phyloP scores from a whole-genome alignment of 2,329 filamentous ascomycete species.

The Dendrostoma leiphaemia region DNA sequence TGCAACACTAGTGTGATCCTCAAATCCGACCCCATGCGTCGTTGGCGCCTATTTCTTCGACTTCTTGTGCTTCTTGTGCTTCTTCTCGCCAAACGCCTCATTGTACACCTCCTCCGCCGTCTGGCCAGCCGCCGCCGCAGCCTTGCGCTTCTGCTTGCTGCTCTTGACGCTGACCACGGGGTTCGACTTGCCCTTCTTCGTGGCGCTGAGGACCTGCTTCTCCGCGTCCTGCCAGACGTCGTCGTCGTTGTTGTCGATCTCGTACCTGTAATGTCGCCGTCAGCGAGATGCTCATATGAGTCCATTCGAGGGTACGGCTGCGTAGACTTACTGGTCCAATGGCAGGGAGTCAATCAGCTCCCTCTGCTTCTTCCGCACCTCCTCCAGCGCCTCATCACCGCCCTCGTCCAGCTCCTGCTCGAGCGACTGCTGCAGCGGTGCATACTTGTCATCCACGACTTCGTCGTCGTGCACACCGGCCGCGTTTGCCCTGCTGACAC shows the following conservation, averaged over 20 bases:
- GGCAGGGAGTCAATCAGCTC: conserved; percentile 89
- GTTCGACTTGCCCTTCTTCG: conserved; percentile 54
- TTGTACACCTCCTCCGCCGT: conserved; percentile 62
- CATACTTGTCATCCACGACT: conserved; percentile 62
- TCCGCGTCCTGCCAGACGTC: conserved; percentile 70
- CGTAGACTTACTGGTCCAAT: conserved; percentile 69
- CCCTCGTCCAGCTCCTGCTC: conserved; percentile 84
- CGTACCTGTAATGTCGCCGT: conserved; percentile 47
- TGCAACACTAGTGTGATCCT: background rate
- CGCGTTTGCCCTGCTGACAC: conserved; percentile 58
- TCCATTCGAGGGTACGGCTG: accelerated
- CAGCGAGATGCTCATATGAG: background rate
- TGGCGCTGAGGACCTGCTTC: conserved; percentile 64
- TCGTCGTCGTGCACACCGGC: conserved; percentile 69
- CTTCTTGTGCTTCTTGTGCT: conserved; percentile 55
- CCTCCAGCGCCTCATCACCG: conserved; percentile 70
- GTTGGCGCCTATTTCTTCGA: conserved; percentile 35
- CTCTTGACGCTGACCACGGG: conserved; percentile 79
- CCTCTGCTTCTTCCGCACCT: conserved; percentile 75
- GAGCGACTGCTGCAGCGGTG: conserved; percentile 67
- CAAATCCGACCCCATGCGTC: background rate
- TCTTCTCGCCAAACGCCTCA: conserved; percentile 54
- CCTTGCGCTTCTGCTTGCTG: conserved; percentile 75
- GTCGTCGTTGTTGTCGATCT: conserved; percentile 60
- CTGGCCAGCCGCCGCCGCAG: conserved; percentile 47